phyloP scores from a whole-genome alignment of 306 rosid species.

The Carpinus viminea region DNA sequence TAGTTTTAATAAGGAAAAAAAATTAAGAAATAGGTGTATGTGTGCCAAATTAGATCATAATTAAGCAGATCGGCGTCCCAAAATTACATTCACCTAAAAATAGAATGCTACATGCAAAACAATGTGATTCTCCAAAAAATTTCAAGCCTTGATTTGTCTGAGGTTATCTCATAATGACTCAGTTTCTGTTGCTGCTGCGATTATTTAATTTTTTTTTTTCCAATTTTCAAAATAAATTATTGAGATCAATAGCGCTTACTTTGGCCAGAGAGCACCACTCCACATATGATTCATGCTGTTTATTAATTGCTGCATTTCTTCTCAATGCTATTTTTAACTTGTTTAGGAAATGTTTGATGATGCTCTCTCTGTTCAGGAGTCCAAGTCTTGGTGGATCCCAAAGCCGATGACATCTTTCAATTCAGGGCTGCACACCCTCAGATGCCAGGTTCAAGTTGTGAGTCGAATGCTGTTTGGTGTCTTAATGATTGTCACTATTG shows the following conservation, averaged over 20 bases:
- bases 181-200: not conserved
- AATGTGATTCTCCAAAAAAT: not conserved
- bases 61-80: not conserved
- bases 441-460: slow-evolving; percentile 67
- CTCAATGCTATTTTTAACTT: slow-evolving; percentile 10
- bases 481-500: slow-evolving; percentile 55
- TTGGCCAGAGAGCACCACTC: not conserved
- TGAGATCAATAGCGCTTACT: not conserved
- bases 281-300: not conserved
- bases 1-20: not conserved
- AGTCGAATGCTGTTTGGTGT: slow-evolving; percentile 64
- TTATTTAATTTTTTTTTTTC: not conserved
- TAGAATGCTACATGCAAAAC: not conserved
- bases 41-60: not conserved
- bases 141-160: not conserved
- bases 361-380: slow-evolving; percentile 44
- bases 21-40: not conserved
- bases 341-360: slow-evolving; percentile 6
- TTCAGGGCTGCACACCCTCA: slow-evolving; percentile 42
- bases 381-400: slow-evolving; percentile 70
- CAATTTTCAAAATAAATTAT: not conserved
- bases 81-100: not conserved
- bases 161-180: not conserved
- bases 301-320: not conserved
- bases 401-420: slow-evolving; percentile 50